Evolutionary conservation across 768 basidiomycete genomes (phyloP), one percentile per base, ranked within the genome.

Genomic region (Boletus sp.): DNA sequence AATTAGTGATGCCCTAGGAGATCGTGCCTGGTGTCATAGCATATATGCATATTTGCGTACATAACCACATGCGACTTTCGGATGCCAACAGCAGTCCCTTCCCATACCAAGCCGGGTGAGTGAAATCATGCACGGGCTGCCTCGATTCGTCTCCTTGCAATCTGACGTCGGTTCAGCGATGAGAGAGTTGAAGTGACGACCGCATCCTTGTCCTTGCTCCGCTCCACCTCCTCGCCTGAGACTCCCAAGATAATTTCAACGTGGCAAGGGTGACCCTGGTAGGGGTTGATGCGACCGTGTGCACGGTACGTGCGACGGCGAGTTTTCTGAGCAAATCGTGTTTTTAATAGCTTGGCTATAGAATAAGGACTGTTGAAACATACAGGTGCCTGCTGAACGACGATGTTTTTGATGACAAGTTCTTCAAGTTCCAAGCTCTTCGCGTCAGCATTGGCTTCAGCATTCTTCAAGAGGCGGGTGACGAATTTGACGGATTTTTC

Each of bases 251-350:
- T 93, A 71, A 94, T 85, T 73, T 98, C 96, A 61, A 98, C 88
- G 69, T 98, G 97, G 74, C 87, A 89, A 39, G 97, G 97, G 76
- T 94, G 92, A 40, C 96, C 96, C 75, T 97, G 93, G 84, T 98
- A 98, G 34, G 97, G 96, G 79, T 99, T 99, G 76, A 94, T 95
- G 54, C 93, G 88, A 83, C 93, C 93, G 67, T 95, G 93, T 42
- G 91, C 92, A 76, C 97, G 93, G 85, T 97, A 98, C 61, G 97
- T 99, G 72, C 97, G 93, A 71, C 97, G 93, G 75, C 94, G 94
- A 72, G 92, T 95, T 90, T 97, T 97, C 90, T 93, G 52, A 21
- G 9, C n/a, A 33, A 30, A 54, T 35, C 23, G 13, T 39, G 50
- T 35, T 44, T 25, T 61, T 42, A 37, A 48, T 9, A 32, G 32